Conservation (phyloP, 2,329 filamentous ascomycete genomes). For the Aureobasidium namibiae region DNA sequence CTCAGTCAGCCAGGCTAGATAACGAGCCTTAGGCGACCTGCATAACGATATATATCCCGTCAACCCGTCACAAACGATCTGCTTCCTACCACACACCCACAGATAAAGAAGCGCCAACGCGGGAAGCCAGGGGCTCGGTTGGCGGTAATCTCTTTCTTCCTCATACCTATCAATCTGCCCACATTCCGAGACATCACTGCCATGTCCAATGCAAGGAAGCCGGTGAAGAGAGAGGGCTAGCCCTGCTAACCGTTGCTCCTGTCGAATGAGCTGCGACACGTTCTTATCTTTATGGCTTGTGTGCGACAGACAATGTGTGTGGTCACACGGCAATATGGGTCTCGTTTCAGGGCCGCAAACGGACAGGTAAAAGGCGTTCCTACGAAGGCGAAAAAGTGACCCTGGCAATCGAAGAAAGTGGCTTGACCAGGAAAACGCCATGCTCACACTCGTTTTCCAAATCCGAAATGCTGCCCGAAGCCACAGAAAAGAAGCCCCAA, state of each 20-base stretch:
- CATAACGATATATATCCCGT: neutral
- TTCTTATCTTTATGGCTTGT: neutral
- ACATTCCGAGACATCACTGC: neutral
- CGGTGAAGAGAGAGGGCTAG: neutral
- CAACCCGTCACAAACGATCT: neutral
- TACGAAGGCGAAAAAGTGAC: neutral
- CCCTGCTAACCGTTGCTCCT: neutral
- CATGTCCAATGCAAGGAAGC: neutral
- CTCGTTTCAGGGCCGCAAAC: neutral
- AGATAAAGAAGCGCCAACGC: neutral
- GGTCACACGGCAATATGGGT: neutral
- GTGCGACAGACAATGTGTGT: neutral
- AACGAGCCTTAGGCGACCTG: neutral
- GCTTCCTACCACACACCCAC: no score
- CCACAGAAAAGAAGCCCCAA: neutral
- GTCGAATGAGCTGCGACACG: neutral
- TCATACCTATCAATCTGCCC: neutral
- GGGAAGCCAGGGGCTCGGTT: slow-evolving; percentile 3
- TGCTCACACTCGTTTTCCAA: neutral
- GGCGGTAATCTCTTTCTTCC: slow-evolving; percentile 1
- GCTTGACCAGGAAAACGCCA: neutral
- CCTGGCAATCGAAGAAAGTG: neutral
- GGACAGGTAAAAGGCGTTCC: neutral
- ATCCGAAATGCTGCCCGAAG: neutral
- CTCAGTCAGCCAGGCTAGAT: neutral